Percentiles rank a stretch among this genome's conserved stretches.
Evolutionary conservation across 2,329 filamentous ascomycete genomes (phyloP).

Genomic region (Paraconiothyrium sp.): DNA sequence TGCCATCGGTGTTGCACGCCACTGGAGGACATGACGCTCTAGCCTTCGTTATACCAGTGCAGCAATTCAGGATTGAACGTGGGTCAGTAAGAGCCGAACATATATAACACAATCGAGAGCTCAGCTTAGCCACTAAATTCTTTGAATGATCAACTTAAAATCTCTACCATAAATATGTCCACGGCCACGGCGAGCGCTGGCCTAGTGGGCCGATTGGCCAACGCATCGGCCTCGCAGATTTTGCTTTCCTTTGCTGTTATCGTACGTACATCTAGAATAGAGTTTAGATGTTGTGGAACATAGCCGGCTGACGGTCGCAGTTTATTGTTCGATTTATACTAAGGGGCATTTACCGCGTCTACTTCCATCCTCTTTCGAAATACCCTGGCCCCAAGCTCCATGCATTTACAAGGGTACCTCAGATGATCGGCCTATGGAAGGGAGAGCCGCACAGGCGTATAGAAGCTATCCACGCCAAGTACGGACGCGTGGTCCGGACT

Average conservation of each 20-base stretch:
- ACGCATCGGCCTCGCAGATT: constrained; percentile 20
- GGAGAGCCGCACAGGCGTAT: constrained; percentile 35
- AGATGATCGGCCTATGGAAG: constrained; percentile 31
- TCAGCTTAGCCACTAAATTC: neutral
- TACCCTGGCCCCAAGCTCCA: constrained; percentile 55
- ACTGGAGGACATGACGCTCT: neutral
- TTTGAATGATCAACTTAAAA: neutral
- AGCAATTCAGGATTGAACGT: neutral
- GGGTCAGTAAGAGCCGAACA: neutral
- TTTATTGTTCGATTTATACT: constrained; percentile 25
- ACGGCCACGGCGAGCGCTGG: constrained; percentile 8
- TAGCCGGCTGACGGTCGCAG: constrained; percentile 12
- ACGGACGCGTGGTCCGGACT: constrained; percentile 54
- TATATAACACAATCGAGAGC: constrained; percentile 4
- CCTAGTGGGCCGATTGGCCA: constrained; percentile 11
- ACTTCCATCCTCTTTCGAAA: constrained; percentile 54
- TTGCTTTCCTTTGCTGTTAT: constrained; percentile 16
- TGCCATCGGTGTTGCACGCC: neutral
- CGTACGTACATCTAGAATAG: constrained; percentile 16
- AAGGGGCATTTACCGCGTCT: constrained; percentile 48
- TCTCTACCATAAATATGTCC: neutral
- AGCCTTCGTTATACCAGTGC: neutral
- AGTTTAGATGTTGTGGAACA: neutral
- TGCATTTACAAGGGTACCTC: constrained; percentile 48
- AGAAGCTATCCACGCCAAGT: constrained; percentile 48